A percentile compares a stretch with the other conserved stretches of the same genome.
Evolutionary conservation across 345 rosid species (phyloP).

Genomic region (Euphorbia peplus): DNA sequence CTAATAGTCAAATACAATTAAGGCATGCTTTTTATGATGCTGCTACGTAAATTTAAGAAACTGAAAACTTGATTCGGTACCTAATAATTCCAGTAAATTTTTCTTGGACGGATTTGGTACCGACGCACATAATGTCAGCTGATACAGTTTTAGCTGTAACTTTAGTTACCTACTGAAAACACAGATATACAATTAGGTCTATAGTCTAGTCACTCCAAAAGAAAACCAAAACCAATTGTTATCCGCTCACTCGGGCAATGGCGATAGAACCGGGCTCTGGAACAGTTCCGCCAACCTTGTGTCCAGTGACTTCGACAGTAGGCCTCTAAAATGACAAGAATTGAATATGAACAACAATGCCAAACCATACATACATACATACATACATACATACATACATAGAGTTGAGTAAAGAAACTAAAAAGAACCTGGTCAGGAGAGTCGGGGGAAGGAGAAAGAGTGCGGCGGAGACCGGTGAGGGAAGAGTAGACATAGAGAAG

Average conservation of each 20-base stretch:
- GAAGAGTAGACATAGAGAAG: conserved; percentile 63
- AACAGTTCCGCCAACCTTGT: conserved; percentile 75
- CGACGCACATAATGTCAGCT: conserved; percentile 84
- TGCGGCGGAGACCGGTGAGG: conserved; percentile 60
- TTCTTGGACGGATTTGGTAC: conserved; percentile 68
- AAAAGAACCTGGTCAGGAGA: conserved; percentile 86
- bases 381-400: neutral
- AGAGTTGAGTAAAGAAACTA: too few relatives aligned
- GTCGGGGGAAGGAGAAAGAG: conserved; percentile 43
- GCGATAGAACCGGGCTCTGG: conserved; percentile 85
- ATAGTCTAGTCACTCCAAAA: neutral
- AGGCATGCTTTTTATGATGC: neutral
- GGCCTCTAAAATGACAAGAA: conserved; percentile 47
- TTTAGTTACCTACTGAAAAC: conserved; percentile 61
- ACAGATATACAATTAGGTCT: conserved; percentile 1
- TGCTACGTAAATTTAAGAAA: neutral
- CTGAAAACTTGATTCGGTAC: conserved; percentile 26
- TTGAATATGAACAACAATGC: conserved; percentile 7
- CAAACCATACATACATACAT: neutral
- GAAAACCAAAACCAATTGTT: too few relatives aligned
- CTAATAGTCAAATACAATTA: neutral
- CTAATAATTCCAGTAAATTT: conserved; percentile 80
- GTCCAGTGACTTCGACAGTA: conserved; percentile 72
- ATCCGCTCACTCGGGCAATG: conserved; percentile 73
- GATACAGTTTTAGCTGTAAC: conserved; percentile 76